Evolutionary conservation across 2,329 filamentous ascomycete genomes (phyloP).

Genomic region (Curvularia lunata): DNA sequence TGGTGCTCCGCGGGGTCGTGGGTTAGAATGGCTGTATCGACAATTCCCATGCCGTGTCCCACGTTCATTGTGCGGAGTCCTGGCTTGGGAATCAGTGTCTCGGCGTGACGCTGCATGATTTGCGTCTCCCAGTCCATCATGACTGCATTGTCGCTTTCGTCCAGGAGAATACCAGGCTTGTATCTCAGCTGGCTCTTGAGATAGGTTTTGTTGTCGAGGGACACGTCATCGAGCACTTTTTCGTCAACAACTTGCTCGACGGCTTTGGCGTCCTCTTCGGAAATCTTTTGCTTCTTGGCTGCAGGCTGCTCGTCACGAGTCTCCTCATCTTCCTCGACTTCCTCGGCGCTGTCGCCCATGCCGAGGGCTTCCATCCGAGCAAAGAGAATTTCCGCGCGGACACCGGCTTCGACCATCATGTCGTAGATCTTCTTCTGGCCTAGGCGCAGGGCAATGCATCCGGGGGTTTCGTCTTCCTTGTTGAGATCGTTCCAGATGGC

Average conservation of each 20-base stretch:
- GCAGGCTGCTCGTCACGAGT: slow-evolving; percentile 36
- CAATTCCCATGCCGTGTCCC: slow-evolving; percentile 89
- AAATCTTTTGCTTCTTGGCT: slow-evolving; percentile 45
- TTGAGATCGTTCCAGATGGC: slow-evolving; percentile 50
- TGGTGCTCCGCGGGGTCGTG: slow-evolving; percentile 74
- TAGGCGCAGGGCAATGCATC: slow-evolving; percentile 44
- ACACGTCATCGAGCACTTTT: slow-evolving; percentile 42
- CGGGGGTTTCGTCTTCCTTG: slow-evolving; percentile 48
- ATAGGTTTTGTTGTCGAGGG: slow-evolving; percentile 51
- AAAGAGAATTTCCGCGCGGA: slow-evolving; percentile 46
- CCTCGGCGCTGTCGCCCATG: slow-evolving; percentile 30
- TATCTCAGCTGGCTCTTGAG: slow-evolving; percentile 43
- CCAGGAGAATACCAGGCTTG: slow-evolving; percentile 62
- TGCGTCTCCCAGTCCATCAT: slow-evolving; percentile 95
- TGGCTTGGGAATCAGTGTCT: slow-evolving; percentile 64
- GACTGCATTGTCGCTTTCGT: slow-evolving; percentile 78
- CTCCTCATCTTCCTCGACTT: slow-evolving; percentile 32
- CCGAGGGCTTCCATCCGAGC: slow-evolving; percentile 44
- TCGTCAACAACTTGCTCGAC: slow-evolving; percentile 34
- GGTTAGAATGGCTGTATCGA: slow-evolving; percentile 76
- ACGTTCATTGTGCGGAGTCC: slow-evolving; percentile 81
- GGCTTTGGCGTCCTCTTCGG: slow-evolving; percentile 35
- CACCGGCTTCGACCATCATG: slow-evolving; percentile 47
- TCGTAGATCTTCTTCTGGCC: slow-evolving; percentile 47
- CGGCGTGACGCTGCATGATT: slow-evolving; percentile 81